Conservation (phyloP, 2,329 filamentous ascomycete species). For the Fusarium drepaniforme region DNA sequence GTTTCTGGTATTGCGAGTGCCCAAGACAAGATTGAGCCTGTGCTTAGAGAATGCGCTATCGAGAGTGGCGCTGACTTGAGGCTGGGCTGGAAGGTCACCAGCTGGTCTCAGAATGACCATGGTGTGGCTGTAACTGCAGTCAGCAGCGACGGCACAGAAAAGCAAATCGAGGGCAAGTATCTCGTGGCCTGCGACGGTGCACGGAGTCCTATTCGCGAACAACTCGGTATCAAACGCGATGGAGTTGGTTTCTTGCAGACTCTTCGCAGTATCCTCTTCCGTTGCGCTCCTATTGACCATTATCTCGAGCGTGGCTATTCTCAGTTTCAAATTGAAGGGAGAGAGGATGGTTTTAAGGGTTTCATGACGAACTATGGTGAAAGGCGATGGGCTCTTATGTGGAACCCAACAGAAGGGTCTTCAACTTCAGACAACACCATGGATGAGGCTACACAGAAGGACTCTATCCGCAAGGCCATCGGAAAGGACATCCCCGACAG, state of each 20-base stretch:
- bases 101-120: conserved; percentile 37
- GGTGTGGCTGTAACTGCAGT: conserved; percentile 13
- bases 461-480: conserved; percentile 25
- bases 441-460: conserved; percentile 12
- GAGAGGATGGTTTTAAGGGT: conserved; percentile 41
- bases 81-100: conserved; percentile 48
- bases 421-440: conserved; percentile 1
- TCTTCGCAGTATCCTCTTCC: conserved; percentile 52
- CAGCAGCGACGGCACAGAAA: conserved; percentile 12
- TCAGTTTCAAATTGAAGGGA: conserved; percentile 48
- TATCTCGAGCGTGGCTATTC: conserved; percentile 48
- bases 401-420: conserved; percentile 11
- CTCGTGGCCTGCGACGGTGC: conserved; percentile 55
- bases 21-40: conserved; percentile 55
- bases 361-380: conserved; percentile 42
- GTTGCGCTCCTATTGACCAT: conserved; percentile 42
- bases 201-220: conserved; percentile 42
- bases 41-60: conserved; percentile 49
- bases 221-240: conserved; percentile 43
- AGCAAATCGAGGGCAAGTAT: conserved; percentile 48
- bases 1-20: conserved; percentile 47
- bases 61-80: conserved; percentile 50
- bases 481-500: conserved; percentile 19
- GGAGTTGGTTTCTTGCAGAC: conserved; percentile 48
- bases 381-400: conserved; percentile 40